Evolutionary conservation across 257 asterid genomes (phyloP).

Genomic region (Coffea canephora): DNA sequence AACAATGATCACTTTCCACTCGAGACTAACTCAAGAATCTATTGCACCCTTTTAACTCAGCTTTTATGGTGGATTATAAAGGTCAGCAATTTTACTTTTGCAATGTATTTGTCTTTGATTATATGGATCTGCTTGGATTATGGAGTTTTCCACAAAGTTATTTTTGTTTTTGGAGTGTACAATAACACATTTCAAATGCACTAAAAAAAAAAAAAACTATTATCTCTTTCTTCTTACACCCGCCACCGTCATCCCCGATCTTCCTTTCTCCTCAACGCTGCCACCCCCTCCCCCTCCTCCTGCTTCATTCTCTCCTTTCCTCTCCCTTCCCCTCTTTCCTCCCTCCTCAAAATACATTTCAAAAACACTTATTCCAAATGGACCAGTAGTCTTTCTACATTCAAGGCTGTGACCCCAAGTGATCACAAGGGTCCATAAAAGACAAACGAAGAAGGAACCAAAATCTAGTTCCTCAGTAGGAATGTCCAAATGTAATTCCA

Average conservation of each 20-base stretch:
- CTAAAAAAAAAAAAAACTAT: too few species aligned
- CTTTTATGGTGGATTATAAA: constrained; percentile 43
- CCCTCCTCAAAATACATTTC: too few species aligned
- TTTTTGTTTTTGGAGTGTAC: too few species aligned
- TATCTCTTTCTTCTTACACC: too few species aligned
- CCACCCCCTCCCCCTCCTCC: too few species aligned
- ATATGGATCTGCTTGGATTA: not conserved
- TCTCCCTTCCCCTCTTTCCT: too few species aligned
- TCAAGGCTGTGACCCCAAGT: constrained; percentile 13
- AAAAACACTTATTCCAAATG: too few species aligned
- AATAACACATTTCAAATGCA: too few species aligned
- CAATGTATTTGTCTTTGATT: constrained; percentile 12
- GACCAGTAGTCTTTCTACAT: not conserved
- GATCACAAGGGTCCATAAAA: constrained; percentile 5
- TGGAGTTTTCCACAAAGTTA: too few species aligned
- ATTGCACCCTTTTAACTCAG: constrained; percentile 15
- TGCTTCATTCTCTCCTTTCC: too few species aligned
- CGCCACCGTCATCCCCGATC: too few species aligned
- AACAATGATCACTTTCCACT: constrained; percentile 38
- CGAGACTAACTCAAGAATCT: constrained; percentile 12
- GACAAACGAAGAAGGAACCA: not conserved
- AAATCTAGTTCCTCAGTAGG: not conserved
- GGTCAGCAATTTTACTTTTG: constrained; percentile 29
- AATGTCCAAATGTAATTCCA: not conserved
- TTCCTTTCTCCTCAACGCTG: too few species aligned